These are phyloP conservation scores for Strobilomyces dryophilus DNA, from an alignment of 768 basidiomycete genomes.

Conservation along the genomic window DNA sequence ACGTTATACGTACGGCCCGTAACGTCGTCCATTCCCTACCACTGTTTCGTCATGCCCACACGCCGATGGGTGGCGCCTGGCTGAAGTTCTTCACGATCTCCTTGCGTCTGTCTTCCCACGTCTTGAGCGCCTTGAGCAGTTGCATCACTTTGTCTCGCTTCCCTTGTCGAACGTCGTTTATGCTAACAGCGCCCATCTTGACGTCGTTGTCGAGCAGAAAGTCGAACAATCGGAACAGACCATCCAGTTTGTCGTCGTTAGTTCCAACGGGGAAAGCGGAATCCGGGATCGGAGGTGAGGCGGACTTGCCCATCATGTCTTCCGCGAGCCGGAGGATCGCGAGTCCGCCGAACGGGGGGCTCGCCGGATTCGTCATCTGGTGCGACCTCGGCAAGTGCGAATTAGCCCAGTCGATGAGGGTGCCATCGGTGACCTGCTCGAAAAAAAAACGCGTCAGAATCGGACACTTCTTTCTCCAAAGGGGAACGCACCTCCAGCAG, in stretches of 20 bases:
- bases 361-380: conserved; percentile 46
- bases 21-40: too few relatives aligned
- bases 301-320: conserved; percentile 61
- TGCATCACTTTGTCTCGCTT: conserved; percentile 79
- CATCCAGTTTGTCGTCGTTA: conserved; percentile 78
- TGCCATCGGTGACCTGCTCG: conserved; percentile 37
- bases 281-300: conserved; percentile 71
- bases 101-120: conserved; percentile 75
- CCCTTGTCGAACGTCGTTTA: conserved; percentile 86
- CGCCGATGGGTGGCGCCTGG: conserved; percentile 23
- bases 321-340: conserved; percentile 84
- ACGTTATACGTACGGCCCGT: neutral
- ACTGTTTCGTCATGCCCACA: neutral
- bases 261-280: conserved; percentile 67
- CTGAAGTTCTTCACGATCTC: conserved; percentile 53
- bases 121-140: conserved; percentile 69
- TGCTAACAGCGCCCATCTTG: conserved; percentile 87
- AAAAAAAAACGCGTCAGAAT: neutral
- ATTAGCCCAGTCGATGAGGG: conserved; percentile 89
- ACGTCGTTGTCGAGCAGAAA: conserved; percentile 90
- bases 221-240: conserved; percentile 87
- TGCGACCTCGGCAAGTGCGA: conserved; percentile 63
- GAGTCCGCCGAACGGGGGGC: conserved; percentile 60
- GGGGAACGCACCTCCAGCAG: conserved; percentile 14
- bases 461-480: neutral